Evolutionary conservation across 768 basidiomycete species (phyloP).

Genomic region (Leccinum rimulosum): DNA sequence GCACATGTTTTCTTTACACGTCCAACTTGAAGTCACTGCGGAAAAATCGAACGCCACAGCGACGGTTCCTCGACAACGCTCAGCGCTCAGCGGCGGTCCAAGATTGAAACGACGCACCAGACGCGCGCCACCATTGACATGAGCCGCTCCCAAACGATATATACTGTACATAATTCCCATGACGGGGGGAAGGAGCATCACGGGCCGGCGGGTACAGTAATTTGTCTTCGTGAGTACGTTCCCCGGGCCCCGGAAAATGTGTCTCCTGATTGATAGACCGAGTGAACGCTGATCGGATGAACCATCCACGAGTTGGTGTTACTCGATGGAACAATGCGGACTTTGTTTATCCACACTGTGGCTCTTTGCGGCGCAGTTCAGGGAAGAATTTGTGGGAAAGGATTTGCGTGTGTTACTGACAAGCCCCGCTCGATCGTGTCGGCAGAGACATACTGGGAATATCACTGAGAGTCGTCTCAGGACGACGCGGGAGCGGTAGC

Average conservation of each 20-base stretch:
- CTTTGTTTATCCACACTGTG: neutral
- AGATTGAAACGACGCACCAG: neutral
- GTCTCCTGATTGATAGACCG: neutral
- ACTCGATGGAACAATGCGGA: neutral
- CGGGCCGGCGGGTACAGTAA: neutral
- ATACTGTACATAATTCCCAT: neutral
- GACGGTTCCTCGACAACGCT: neutral
- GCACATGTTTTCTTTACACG: neutral
- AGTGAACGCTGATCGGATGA: neutral
- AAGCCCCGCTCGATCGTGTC: neutral
- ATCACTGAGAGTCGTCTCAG: neutral
- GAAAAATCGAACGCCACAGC: neutral
- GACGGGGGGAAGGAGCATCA: neutral
- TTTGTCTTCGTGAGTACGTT: neutral
- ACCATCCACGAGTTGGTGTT: neutral
- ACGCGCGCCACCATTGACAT: neutral
- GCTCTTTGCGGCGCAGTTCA: neutral
- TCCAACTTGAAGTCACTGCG: neutral
- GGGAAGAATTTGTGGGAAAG: neutral
- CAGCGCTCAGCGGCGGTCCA: neutral
- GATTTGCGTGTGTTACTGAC: neutral
- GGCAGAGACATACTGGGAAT: neutral
- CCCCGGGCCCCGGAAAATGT: neutral
- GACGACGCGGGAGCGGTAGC: neutral
- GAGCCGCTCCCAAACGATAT: neutral